Conservation (phyloP, 2,329 filamentous ascomycete species). For the Aureobasidium sp. region DNA sequence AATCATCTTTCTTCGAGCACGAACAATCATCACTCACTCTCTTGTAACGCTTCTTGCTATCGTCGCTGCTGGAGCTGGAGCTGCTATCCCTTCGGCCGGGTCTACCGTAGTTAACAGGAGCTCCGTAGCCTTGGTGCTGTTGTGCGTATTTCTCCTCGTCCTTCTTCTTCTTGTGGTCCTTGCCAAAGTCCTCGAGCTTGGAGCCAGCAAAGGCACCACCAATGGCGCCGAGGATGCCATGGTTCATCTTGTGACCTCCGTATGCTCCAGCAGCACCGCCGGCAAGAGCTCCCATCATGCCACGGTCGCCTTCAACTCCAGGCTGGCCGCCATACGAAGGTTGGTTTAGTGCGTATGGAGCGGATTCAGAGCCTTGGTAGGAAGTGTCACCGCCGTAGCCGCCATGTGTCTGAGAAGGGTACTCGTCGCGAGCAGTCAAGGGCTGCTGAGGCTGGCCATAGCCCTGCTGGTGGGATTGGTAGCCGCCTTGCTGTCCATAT, state of each 20-base stretch:
- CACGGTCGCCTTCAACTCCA: conserved; percentile 43
- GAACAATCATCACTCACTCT: not conserved
- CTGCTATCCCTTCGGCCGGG: conserved; percentile 4
- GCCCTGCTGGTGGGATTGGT: conserved; percentile 15
- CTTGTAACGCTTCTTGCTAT: not conserved
- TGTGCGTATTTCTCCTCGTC: conserved; percentile 19
- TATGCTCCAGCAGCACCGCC: conserved; percentile 53
- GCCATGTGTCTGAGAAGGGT: conserved; percentile 7
- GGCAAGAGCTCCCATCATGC: conserved; percentile 48
- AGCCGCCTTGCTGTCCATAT: conserved; percentile 11
- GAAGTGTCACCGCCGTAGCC: conserved; percentile 8
- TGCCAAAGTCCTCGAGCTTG: conserved; percentile 48
- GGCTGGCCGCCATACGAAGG: conserved; percentile 13
- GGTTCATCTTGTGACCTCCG: conserved; percentile 49
- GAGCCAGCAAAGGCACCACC: conserved; percentile 50
- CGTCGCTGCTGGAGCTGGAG: conserved; percentile 12
- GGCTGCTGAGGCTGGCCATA: conserved; percentile 15
- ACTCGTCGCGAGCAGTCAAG: conserved; percentile 7
- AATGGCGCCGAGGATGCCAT: conserved; percentile 51
- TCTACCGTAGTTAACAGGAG: conserved; percentile 5
- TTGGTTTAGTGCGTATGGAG: not conserved
- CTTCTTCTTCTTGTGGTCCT: conserved; percentile 38
- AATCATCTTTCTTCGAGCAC: too few species aligned
- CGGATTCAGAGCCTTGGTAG: conserved; percentile 8
- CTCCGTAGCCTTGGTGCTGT: not conserved